phyloP scores from a whole-genome alignment of 176 grass and related monocot species.

The Lolium multiflorum region DNA sequence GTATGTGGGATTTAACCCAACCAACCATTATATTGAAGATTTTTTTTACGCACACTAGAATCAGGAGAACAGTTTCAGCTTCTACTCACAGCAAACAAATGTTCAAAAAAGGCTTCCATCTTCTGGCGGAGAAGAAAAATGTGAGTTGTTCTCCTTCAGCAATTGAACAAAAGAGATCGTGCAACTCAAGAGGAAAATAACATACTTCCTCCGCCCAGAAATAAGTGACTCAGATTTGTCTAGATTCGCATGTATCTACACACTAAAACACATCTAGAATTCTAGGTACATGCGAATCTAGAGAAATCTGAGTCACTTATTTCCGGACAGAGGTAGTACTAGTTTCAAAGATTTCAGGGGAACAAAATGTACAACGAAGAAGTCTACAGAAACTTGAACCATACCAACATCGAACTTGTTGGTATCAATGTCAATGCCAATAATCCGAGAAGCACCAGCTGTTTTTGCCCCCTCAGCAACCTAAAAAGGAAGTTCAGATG shows the following conservation, averaged over 20 bases:
- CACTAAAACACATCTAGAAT: no score
- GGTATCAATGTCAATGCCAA: constrained; percentile 92
- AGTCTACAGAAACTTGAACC: not conserved
- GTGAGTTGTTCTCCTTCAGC: not conserved
- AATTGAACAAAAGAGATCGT: not conserved
- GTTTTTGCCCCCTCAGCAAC: constrained; percentile 93
- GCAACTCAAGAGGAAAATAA: not conserved
- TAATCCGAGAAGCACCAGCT: constrained; percentile 88
- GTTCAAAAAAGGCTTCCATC: not conserved
- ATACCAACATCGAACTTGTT: constrained; percentile 95
- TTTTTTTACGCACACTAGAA: not conserved
- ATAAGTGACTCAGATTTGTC: no score
- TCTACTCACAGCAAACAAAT: not conserved
- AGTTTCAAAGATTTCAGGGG: not conserved
- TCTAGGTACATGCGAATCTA: no score
- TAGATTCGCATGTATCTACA: no score
- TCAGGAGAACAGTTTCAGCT: not conserved
- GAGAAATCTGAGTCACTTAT: no score
- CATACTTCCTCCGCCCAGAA: not conserved
- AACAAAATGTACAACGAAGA: not conserved
- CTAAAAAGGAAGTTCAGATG: constrained; percentile 51
- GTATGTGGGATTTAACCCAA: not conserved
- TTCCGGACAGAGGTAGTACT: not conserved
- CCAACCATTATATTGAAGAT: not conserved
- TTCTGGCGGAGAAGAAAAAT: not conserved